These are phyloP conservation scores for Calocybe indica DNA, from an alignment of 768 basidiomycete species.

Conservation along the genomic window DNA sequence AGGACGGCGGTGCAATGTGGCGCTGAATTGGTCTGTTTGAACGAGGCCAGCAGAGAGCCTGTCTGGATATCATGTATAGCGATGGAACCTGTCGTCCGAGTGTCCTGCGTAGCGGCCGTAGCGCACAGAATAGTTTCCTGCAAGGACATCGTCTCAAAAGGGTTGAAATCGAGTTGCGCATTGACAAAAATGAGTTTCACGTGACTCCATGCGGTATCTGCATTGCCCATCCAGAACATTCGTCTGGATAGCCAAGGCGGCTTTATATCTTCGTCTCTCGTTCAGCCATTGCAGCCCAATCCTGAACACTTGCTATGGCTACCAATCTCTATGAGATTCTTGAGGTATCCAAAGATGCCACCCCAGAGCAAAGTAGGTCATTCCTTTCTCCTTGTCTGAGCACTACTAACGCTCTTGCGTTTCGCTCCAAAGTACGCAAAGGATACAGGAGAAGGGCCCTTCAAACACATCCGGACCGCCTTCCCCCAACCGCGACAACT, in stretches of 20 bases:
- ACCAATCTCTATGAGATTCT: slow-evolving; percentile 62
- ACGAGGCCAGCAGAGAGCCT: slow-evolving; percentile 69
- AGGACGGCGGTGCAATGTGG: slow-evolving; percentile 64
- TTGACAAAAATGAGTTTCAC: slow-evolving; percentile 12
- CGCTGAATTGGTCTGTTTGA: slow-evolving; percentile 76
- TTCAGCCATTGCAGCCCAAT: slow-evolving; percentile 3
- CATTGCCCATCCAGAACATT: slow-evolving; percentile 21
- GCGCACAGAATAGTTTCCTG: slow-evolving; percentile 68
- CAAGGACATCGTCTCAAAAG: slow-evolving; percentile 40
- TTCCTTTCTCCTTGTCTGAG: background rate
- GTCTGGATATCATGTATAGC: slow-evolving; percentile 80
- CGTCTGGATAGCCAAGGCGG: slow-evolving; percentile 1
- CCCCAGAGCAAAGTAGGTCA: slow-evolving; percentile 59
- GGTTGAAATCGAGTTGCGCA: slow-evolving; percentile 2
- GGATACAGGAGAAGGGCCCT: slow-evolving; percentile 74
- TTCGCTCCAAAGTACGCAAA: slow-evolving; percentile 50
- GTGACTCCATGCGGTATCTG: slow-evolving; percentile 22
- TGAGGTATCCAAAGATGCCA: slow-evolving; percentile 45
- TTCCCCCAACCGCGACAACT: slow-evolving; percentile 47
- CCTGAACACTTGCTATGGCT: slow-evolving; percentile 31
- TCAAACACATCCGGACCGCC: slow-evolving; percentile 71
- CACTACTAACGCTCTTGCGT: background rate
- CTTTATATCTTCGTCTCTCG: background rate
- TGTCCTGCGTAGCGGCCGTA: slow-evolving; percentile 42
- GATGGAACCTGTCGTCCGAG: slow-evolving; percentile 55